Evolutionary conservation across 768 basidiomycete genomes (phyloP).

Genomic region (Tricholoma terreum): DNA sequence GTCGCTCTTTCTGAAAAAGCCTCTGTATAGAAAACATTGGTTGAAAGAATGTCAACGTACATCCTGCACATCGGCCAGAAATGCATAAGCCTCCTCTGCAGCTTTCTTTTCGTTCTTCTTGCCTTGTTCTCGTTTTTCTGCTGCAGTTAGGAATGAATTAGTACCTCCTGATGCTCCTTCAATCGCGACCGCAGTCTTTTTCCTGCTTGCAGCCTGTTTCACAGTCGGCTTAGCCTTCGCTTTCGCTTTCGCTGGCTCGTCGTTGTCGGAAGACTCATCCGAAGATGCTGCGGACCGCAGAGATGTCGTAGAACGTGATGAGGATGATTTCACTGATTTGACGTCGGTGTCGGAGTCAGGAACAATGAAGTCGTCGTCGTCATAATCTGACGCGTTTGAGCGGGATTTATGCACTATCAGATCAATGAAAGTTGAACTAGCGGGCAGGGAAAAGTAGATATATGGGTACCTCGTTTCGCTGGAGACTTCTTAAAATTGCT

Average conservation of each 20-base stretch:
- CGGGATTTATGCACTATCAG: conserved; percentile 40
- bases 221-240: conserved; percentile 34
- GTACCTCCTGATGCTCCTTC: conserved; percentile 24
- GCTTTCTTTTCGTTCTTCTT: conserved; percentile 84
- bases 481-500: conserved; percentile 67
- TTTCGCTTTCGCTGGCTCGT: conserved; percentile 37
- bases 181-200: conserved; percentile 16
- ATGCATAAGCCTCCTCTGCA: conserved; percentile 71
- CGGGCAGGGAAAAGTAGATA: neutral
- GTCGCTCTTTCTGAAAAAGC: conserved; percentile 67
- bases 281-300: conserved; percentile 34
- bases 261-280: conserved; percentile 38
- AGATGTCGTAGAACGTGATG: conserved; percentile 52
- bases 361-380: conserved; percentile 73
- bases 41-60: conserved; percentile 35
- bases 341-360: conserved; percentile 60
- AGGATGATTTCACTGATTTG: conserved; percentile 45
- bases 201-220: conserved; percentile 24
- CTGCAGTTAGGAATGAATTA: conserved; percentile 71
- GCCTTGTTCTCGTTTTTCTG: conserved; percentile 70
- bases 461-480: conserved; percentile 44
- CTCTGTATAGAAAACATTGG: neutral
- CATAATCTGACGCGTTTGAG: conserved; percentile 42
- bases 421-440: neutral
- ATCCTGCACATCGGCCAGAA: conserved; percentile 71